These are phyloP conservation scores for Colletotrichum musicola DNA, from an alignment of 2,329 filamentous ascomycete genomes.

Conservation along the genomic window DNA sequence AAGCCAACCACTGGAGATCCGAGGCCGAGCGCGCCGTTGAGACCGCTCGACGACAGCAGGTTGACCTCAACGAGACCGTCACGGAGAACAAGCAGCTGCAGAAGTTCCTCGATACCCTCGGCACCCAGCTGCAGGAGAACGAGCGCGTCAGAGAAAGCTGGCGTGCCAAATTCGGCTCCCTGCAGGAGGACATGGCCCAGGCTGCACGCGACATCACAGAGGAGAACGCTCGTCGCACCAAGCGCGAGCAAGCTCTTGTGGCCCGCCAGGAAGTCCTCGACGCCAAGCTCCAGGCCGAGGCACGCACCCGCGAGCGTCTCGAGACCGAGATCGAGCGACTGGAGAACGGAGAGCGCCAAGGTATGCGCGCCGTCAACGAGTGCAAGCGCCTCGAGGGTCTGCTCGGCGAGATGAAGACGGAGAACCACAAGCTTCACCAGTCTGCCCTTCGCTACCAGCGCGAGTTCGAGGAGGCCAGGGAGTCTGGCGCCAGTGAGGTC, in stretches of 20 bases:
- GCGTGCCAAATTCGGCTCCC: slow-evolving; percentile 83
- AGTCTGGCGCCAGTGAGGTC: slow-evolving; percentile 83
- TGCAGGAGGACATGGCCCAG: slow-evolving; percentile 88
- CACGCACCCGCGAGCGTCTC: slow-evolving; percentile 75
- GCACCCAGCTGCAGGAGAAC: slow-evolving; percentile 86
- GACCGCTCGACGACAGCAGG: slow-evolving; percentile 60
- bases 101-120: slow-evolving; percentile 78
- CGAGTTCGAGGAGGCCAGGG: slow-evolving; percentile 86
- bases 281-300: slow-evolving; percentile 80
- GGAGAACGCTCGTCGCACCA: slow-evolving; percentile 83
- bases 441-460: slow-evolving; percentile 78
- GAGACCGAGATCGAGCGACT: slow-evolving; percentile 76
- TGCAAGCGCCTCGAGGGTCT: slow-evolving; percentile 70
- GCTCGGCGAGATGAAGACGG: slow-evolving; percentile 69
- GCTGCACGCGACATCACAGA: slow-evolving; percentile 84
- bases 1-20: slow-evolving; percentile 70
- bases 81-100: slow-evolving; percentile 80
- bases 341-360: slow-evolving; percentile 73
- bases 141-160: slow-evolving; percentile 86
- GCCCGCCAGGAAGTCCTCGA: slow-evolving; percentile 86
- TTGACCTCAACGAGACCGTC: slow-evolving; percentile 61
- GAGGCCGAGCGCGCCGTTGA: slow-evolving; percentile 72
- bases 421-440: slow-evolving; percentile 80
- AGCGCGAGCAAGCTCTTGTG: slow-evolving; percentile 82
- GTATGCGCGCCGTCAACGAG: slow-evolving; percentile 73